phyloP scores from a whole-genome alignment of 192 early-diverging fungal genomes.

The Allomyces arbusculus region DNA sequence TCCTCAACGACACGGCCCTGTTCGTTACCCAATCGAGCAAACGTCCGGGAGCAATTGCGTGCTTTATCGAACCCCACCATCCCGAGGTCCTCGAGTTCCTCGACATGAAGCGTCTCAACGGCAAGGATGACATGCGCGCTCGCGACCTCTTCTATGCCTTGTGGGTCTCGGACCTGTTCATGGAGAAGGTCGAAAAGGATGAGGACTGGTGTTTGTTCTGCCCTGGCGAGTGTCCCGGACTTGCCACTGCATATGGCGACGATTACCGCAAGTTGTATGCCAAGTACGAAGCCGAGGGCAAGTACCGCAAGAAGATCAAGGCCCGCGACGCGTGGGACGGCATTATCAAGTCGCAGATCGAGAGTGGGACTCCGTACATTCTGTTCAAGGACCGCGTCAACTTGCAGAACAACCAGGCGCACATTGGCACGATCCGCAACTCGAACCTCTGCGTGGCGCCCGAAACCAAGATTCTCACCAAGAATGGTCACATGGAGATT shows the following conservation, averaged over 20 bases:
- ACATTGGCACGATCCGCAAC: slow-evolving; percentile 96
- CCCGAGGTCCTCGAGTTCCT: slow-evolving; percentile 90
- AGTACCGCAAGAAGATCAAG: slow-evolving; percentile 69
- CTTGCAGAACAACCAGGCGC: slow-evolving; percentile 94
- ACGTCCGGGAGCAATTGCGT: slow-evolving; percentile 93
- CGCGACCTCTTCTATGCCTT: slow-evolving; percentile 94
- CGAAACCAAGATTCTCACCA: too few species aligned
- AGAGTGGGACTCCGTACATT: slow-evolving; percentile 95
- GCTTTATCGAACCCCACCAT: slow-evolving; percentile 96
- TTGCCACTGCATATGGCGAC: slow-evolving; percentile 75
- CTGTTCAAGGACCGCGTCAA: slow-evolving; percentile 99
- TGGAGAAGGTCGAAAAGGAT: slow-evolving; percentile 84
- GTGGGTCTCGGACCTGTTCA: slow-evolving; percentile 95
- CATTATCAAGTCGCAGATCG: slow-evolving; percentile 83
- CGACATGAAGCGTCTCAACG: slow-evolving; percentile 87
- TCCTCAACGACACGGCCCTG: slow-evolving; percentile 93
- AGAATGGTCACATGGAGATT: too few species aligned
- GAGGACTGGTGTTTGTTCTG: slow-evolving; percentile 89
- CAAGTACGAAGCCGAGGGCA: slow-evolving; percentile 66
- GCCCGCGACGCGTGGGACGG: slow-evolving; percentile 95
- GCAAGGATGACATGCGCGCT: slow-evolving; percentile 91
- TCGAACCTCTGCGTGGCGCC: slow-evolving; percentile 57
- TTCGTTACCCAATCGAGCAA: slow-evolving; percentile 98
- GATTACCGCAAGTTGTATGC: slow-evolving; percentile 70
- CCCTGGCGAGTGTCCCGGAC: slow-evolving; percentile 74